Evolutionary conservation across 352 stramenopile genomes (phyloP).

Genomic region (Phytophthora hybrid): DNA sequence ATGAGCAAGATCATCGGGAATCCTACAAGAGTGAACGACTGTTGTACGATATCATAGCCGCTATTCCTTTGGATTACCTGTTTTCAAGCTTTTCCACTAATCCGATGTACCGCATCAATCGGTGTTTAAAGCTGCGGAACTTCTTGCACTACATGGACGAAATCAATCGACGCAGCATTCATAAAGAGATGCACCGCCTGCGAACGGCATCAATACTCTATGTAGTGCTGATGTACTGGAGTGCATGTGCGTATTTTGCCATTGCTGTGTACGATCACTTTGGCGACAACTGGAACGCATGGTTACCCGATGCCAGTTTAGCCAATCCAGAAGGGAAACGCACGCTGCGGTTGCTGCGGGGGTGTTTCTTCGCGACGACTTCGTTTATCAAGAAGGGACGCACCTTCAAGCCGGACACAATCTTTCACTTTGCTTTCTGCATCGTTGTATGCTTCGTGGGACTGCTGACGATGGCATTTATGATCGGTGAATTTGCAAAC

Average conservation of each 20-base stretch:
- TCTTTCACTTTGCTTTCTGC: slow-evolving; percentile 53
- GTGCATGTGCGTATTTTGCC: slow-evolving; percentile 60
- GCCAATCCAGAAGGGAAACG: slow-evolving; percentile 43
- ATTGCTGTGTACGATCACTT: slow-evolving; percentile 60
- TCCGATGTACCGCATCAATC: slow-evolving; percentile 54
- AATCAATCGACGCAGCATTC: slow-evolving; percentile 66
- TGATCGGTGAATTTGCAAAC: slow-evolving; percentile 77
- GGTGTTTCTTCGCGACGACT: slow-evolving; percentile 64
- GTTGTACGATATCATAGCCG: slow-evolving; percentile 50
- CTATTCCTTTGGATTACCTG: slow-evolving; percentile 57
- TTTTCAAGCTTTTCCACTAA: slow-evolving; percentile 40
- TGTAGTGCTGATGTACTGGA: slow-evolving; percentile 71
- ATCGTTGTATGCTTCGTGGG: slow-evolving; percentile 66
- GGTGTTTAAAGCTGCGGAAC: slow-evolving; percentile 58
- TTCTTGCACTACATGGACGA: slow-evolving; percentile 68
- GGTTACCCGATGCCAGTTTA: slow-evolving; percentile 48
- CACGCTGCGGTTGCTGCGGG: slow-evolving; percentile 54
- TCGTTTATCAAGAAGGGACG: slow-evolving; percentile 74
- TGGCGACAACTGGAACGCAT: slow-evolving; percentile 58
- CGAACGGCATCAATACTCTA: slow-evolving; percentile 55
- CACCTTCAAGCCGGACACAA: slow-evolving; percentile 60
- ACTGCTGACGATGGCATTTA: slow-evolving; percentile 69
- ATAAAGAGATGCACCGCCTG: slow-evolving; percentile 71
- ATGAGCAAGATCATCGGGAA: slow-evolving; percentile 55
- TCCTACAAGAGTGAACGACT: slow-evolving; percentile 59